Conservation (phyloP, 257 asterid genomes). For the Rehmannia glutinosa region DNA sequence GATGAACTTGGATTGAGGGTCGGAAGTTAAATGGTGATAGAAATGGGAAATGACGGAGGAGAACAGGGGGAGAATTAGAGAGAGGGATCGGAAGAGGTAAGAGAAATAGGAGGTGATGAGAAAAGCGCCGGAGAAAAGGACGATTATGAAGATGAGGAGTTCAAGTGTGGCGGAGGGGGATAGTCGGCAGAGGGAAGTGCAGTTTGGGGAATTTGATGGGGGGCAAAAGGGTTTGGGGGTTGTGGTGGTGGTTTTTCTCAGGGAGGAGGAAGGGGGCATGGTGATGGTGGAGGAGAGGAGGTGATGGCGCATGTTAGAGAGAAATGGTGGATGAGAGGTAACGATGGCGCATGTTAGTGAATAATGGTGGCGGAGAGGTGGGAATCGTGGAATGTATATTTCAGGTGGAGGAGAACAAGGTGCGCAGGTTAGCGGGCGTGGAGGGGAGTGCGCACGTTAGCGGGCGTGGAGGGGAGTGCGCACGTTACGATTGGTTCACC, state of each 20-base stretch:
- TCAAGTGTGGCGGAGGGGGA: constrained; percentile 85
- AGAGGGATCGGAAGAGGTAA: no score
- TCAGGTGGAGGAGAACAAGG: background rate
- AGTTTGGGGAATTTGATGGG: constrained; percentile 26
- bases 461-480: constrained; percentile 20
- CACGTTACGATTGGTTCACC: constrained; percentile 4
- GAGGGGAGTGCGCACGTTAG: no score
- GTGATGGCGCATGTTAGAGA: constrained; percentile 28
- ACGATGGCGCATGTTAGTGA: no score
- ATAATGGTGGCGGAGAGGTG: no score
- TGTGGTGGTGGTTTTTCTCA: constrained; percentile 18
- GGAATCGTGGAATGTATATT: no score
- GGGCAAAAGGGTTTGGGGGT: no score
- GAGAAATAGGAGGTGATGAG: constrained; percentile 57
- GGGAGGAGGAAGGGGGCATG: constrained; percentile 22
- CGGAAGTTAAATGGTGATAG: constrained; percentile 23
- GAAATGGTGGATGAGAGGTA: background rate
- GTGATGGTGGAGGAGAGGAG: constrained; percentile 16
- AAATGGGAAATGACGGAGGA: constrained; percentile 23
- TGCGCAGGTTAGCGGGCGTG: no score
- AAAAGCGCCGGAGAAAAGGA: constrained; percentile 72
- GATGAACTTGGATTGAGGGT: constrained; percentile 37
- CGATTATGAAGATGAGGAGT: constrained; percentile 73
- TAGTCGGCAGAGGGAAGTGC: constrained; percentile 57
- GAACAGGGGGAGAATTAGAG: constrained; percentile 53